Conservation (phyloP, 2,329 filamentous ascomycete genomes). For the Cladosporium oxysporum region DNA sequence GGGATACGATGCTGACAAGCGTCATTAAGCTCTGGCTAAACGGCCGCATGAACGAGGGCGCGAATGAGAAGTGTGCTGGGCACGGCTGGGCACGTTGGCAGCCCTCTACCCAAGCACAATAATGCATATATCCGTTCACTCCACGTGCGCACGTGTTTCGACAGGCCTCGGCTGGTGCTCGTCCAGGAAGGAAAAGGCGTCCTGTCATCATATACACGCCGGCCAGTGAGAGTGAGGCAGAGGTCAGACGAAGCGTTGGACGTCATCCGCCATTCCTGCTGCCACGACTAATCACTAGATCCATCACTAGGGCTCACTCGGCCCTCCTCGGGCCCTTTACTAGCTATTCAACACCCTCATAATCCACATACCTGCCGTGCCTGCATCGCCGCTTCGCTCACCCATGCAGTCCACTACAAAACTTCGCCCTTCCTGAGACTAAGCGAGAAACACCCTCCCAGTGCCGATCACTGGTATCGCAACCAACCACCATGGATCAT, state of each 20-base stretch:
- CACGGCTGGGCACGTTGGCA: neutral
- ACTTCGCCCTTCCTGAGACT: neutral
- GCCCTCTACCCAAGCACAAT: neutral
- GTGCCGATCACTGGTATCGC: neutral
- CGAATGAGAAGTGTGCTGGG: constrained; percentile 2
- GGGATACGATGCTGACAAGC: neutral
- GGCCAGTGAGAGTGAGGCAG: neutral
- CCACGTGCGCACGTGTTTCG: neutral
- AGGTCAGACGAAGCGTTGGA: neutral
- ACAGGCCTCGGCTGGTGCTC: neutral
- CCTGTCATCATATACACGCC: neutral
- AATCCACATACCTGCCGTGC: neutral
- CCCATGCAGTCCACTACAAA: neutral
- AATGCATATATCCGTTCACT: neutral
- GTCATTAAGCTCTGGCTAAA: neutral
- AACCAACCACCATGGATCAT: neutral
- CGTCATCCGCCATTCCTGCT: constrained; percentile 4
- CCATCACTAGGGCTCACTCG: neutral
- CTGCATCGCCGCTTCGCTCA: neutral
- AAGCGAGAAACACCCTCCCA: neutral
- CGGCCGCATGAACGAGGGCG: neutral
- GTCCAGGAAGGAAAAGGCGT: neutral
- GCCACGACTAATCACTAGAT: neutral
- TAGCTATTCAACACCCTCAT: neutral
- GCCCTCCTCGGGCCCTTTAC: neutral